Evolutionary conservation across 2,329 filamentous ascomycete species (phyloP).

Genomic region (Aspergillus ochraceoroseus): DNA sequence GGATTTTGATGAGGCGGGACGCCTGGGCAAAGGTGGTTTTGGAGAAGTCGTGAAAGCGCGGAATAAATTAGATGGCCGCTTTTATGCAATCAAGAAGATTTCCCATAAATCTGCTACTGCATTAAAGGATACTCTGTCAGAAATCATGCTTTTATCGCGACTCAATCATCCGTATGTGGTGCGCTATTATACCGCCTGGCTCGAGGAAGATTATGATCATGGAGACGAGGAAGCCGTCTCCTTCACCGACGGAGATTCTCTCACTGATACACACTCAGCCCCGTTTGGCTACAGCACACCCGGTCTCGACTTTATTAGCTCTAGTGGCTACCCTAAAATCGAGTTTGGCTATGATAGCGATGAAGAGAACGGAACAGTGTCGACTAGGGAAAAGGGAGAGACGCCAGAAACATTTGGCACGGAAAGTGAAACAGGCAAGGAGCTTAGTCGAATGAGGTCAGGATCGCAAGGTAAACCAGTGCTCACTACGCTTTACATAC

Average conservation of each 20-base stretch:
- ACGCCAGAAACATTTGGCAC: slow-evolving; percentile 24
- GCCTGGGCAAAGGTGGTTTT: slow-evolving; percentile 88
- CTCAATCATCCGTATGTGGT: slow-evolving; percentile 86
- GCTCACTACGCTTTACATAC: slow-evolving; percentile 82
- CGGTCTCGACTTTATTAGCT: slow-evolving; percentile 90
- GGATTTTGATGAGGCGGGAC: slow-evolving; percentile 86
- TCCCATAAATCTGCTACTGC: slow-evolving; percentile 69
- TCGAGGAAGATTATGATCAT: slow-evolving; percentile 60
- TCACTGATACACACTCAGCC: slow-evolving; percentile 25
- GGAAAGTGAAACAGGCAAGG: slow-evolving; percentile 29
- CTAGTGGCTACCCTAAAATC: slow-evolving; percentile 68
- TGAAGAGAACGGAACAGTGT: slow-evolving; percentile 41
- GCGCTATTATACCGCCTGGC: slow-evolving; percentile 92
- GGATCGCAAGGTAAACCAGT: slow-evolving; percentile 51
- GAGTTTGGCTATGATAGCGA: slow-evolving; percentile 63
- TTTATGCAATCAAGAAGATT: slow-evolving; percentile 97
- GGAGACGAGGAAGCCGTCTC: slow-evolving; percentile 42
- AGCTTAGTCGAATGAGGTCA: slow-evolving; percentile 43
- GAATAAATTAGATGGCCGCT: slow-evolving; percentile 86
- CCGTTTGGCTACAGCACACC: slow-evolving; percentile 65
- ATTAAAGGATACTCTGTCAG: slow-evolving; percentile 62
- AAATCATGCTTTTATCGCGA: slow-evolving; percentile 84
- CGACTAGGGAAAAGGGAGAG: slow-evolving; percentile 31
- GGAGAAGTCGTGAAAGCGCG: slow-evolving; percentile 93
- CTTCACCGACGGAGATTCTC: slow-evolving; percentile 53